Percentiles rank a stretch among this genome's conserved stretches.
These are phyloP conservation scores for Coriolopsis trogii DNA, from an alignment of 1,284 basidiomycete genomes.

Conservation along the genomic window DNA sequence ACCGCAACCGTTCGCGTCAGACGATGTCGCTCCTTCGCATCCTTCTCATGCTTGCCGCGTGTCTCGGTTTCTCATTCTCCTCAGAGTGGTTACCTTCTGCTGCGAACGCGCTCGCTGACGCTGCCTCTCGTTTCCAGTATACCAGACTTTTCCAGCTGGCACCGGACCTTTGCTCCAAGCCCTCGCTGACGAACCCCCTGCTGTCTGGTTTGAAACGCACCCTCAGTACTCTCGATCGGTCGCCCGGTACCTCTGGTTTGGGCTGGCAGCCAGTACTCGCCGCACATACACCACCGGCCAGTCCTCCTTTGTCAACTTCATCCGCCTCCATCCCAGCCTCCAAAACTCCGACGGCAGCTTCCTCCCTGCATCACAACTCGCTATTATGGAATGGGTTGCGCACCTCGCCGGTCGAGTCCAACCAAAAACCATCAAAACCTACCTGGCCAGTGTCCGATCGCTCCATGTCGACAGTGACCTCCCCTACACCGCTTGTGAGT, in stretches of 20 bases:
- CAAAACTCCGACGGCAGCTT: constrained; percentile 11
- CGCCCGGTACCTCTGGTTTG: constrained; percentile 26
- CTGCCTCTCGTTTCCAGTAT: constrained; percentile 15
- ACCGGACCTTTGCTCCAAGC: background rate
- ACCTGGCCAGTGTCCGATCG: constrained; percentile 29
- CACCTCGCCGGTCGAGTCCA: constrained; percentile 10
- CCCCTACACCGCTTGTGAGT: constrained; percentile 27
- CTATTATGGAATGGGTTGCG: constrained; percentile 35
- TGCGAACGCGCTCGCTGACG: constrained; percentile 10
- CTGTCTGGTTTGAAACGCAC: constrained; percentile 10
- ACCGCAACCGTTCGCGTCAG: constrained; percentile 3
- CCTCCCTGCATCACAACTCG: constrained; percentile 33
- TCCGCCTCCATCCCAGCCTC: constrained; percentile 25
- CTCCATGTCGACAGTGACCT: constrained; percentile 30
- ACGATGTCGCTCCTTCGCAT: constrained; percentile 6
- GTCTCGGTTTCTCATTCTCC: constrained; percentile 2
- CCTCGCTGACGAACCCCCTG: constrained; percentile 4
- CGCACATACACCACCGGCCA: constrained; percentile 34
- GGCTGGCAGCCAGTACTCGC: constrained; percentile 34
- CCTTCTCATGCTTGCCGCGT: constrained; percentile 9
- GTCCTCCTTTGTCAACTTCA: constrained; percentile 33
- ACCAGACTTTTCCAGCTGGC: constrained; percentile 3
- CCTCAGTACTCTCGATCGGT: constrained; percentile 7
- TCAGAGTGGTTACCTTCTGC: constrained; percentile 3
- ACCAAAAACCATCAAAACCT: constrained; percentile 36